These are phyloP conservation scores for Bacidia rubella DNA, from an alignment of 495 filamentous ascomycete species.

Conservation along the genomic window DNA sequence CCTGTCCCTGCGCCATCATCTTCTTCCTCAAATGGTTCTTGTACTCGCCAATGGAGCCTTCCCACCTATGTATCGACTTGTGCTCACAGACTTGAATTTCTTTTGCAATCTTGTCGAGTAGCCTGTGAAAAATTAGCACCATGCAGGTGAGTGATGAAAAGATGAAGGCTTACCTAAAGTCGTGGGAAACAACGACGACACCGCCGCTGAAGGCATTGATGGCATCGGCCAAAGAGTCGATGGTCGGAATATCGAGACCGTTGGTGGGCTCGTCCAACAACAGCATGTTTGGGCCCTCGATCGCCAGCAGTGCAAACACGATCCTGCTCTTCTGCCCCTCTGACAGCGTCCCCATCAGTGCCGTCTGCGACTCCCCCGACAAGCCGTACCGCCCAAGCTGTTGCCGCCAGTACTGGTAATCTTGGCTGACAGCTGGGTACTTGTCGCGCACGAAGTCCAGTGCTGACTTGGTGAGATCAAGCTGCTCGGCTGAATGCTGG, in stretches of 20 bases:
- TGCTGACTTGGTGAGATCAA: constrained; percentile 94
- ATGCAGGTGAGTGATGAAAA: background rate
- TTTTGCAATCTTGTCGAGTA: constrained; percentile 99
- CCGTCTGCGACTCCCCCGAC: constrained; percentile 83
- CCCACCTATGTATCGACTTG: constrained; percentile 79
- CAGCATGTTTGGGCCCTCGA: constrained; percentile 95
- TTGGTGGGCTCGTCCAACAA: constrained; percentile 97
- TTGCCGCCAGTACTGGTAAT: constrained; percentile 99
- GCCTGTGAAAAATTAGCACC: constrained; percentile 32
- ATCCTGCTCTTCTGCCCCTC: constrained; percentile 97
- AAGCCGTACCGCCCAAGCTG: constrained; percentile 91
- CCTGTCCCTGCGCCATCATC: constrained; percentile 52
- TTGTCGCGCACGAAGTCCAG: constrained; percentile 97
- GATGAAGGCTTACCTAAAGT: constrained; percentile 72
- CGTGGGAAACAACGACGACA: constrained; percentile 96
- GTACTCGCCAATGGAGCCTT: constrained; percentile 81
- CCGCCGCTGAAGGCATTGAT: constrained; percentile 93
- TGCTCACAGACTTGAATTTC: constrained; percentile 99
- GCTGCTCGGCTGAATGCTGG: constrained; percentile 96
- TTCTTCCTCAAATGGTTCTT: constrained; percentile 98
- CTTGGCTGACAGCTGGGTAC: constrained; percentile 75
- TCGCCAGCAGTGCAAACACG: constrained; percentile 91
- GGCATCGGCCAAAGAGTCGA: constrained; percentile 92
- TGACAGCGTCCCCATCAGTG: constrained; percentile 92
- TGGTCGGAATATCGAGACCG: constrained; percentile 97